Evolutionary conservation across 352 stramenopile species (phyloP), one percentile per base, ranked within the genome.

Genomic region (Pythium vanterpoolii): DNA sequence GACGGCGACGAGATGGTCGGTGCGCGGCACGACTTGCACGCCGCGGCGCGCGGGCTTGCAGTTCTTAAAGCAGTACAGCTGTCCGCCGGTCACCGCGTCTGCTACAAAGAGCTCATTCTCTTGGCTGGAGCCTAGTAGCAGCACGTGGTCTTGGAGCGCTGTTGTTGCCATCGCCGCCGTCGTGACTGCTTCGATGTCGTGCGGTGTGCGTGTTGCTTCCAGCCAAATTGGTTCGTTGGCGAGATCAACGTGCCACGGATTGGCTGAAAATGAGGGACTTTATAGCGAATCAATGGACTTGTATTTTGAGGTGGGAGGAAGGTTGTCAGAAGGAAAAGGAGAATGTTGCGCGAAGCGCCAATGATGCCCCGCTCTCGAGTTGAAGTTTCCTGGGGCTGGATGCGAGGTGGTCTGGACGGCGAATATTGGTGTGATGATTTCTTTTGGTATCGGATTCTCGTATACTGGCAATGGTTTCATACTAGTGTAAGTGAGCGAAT

Each of bases 21-120:
- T 90, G 28, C 82, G 77, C 14, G 82, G 77, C 53, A 92, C 55
- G 27, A 71, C 57, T 38, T 76, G 66, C 24, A 89, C 76, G 34
- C 82, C 82, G 24, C 71, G 64, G 54, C 74, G 70, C 40, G 79
- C 63, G 27, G 72, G 56, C 26, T 76, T 71, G 47, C 76, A 83
- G 54, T 87, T 83, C 66, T 92, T 92, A 48, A 92, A 92, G 69
- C 74, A 77, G 52, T 79, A 89, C 33, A 90, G 73, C 71, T 87
- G 77, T 1, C 74, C 74, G 16, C 79, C 79, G 13, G 73, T 87
- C 8, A 71, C 68, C 4, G 79, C 79, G 43, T 92, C 79, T 0
- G 73, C 74, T 11, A 89, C 73, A 21, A 83, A 72, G 18, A 92
- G 58, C 54, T 90, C 77, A 31, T 74, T 85, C 71, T 86, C 77